A percentile compares a stretch with the other conserved stretches of the same genome.
These are phyloP conservation scores for Saturnispora sanitii DNA, from an alignment of 805 yeast genomes.

Conservation along the genomic window DNA sequence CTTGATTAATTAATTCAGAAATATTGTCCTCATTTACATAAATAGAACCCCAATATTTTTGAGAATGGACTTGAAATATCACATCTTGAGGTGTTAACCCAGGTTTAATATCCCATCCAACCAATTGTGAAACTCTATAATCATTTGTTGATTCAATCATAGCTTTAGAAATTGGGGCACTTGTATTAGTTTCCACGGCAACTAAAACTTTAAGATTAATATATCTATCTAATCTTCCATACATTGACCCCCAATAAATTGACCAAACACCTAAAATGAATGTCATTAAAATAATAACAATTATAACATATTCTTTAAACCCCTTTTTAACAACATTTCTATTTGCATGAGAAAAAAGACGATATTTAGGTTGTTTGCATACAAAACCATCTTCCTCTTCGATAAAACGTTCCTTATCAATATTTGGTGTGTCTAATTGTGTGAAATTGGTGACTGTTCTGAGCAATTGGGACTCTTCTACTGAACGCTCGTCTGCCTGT, in stretches of 20 bases:
- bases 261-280: constrained; percentile 33
- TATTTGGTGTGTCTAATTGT: no score
- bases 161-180: constrained; percentile 26
- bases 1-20: constrained; percentile 34
- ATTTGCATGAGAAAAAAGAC: neutral
- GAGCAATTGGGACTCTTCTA: no score
- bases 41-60: constrained; percentile 55
- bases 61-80: constrained; percentile 36
- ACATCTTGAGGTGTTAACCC: constrained; percentile 29
- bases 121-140: constrained; percentile 15
- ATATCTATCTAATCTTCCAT: constrained; percentile 24
- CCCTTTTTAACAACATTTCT: constrained; percentile 1
- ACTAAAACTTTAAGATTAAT: constrained; percentile 31
- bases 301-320: constrained; percentile 11
- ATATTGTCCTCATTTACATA: constrained; percentile 35
- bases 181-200: constrained; percentile 28
- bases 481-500: no score
- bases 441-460: no score
- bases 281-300: constrained; percentile 24
- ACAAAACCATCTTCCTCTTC: neutral
- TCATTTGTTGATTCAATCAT: constrained; percentile 13
- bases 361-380: neutral
- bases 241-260: constrained; percentile 41
- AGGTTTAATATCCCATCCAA: constrained; percentile 32
- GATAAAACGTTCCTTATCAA: neutral